A percentile compares a stretch with the other conserved stretches of the same genome.
Conservation (phyloP, 257 asterid species). For the Nicotiana paniculata region DNA sequence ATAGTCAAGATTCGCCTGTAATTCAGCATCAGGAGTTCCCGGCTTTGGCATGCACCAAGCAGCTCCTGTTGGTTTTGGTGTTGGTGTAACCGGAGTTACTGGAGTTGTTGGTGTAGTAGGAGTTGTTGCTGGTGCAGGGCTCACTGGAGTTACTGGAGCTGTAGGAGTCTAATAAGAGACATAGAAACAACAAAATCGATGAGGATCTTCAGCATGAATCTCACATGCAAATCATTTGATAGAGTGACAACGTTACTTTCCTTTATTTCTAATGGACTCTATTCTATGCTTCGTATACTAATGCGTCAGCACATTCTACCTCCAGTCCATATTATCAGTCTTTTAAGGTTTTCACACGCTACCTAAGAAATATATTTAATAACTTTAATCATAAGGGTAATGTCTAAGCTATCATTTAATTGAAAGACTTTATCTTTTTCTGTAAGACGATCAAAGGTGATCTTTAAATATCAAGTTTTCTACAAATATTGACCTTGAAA, state of each 20-base stretch:
- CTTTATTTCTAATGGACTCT: neutral
- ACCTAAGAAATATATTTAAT: neutral
- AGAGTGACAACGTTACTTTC: neutral
- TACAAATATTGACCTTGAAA: no score
- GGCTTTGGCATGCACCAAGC: slow-evolving; percentile 74
- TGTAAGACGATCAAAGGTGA: no score
- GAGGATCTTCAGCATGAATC: neutral
- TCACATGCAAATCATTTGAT: neutral
- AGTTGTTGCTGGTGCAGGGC: slow-evolving; percentile 10
- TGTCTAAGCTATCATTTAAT: neutral
- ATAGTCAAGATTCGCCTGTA: slow-evolving; percentile 69
- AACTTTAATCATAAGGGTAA: neutral
- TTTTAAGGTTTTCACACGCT: neutral
- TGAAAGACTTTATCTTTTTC: no score
- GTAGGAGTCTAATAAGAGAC: slow-evolving; percentile 38
- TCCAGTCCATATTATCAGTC: neutral
- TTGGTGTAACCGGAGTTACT: slow-evolving; percentile 22
- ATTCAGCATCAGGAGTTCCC: slow-evolving; percentile 37
- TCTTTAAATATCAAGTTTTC: no score
- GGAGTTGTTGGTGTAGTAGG: slow-evolving; percentile 25
- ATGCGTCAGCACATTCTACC: neutral
- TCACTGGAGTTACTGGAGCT: slow-evolving; percentile 22
- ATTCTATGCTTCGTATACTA: neutral
- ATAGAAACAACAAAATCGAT: slow-evolving; percentile 8
- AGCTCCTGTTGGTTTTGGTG: slow-evolving; percentile 34